phyloP scores from a whole-genome alignment of 352 stramenopile species.

The Pythium coloratum region DNA sequence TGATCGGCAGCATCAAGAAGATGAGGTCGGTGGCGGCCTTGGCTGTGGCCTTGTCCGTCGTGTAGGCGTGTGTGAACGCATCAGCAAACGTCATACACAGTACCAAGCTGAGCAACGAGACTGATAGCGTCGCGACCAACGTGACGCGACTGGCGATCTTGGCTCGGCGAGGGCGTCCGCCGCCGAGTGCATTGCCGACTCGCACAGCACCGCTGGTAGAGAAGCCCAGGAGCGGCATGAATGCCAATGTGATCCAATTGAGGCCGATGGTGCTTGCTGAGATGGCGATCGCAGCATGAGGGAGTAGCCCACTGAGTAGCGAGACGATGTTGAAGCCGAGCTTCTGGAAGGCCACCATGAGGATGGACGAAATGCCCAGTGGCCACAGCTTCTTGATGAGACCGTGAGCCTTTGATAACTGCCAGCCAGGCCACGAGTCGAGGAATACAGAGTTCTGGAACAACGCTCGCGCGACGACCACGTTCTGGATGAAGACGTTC shows the following conservation, averaged over 20 bases:
- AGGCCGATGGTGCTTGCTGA: constrained; percentile 50
- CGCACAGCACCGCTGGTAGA: constrained; percentile 51
- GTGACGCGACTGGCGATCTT: constrained; percentile 36
- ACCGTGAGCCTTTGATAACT: constrained; percentile 20
- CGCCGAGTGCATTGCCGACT: constrained; percentile 60
- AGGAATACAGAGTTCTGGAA: constrained; percentile 30
- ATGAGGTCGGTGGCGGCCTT: constrained; percentile 34
- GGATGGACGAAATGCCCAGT: constrained; percentile 42
- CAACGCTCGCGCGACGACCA: constrained; percentile 28
- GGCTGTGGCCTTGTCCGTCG: constrained; percentile 33
- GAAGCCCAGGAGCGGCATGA: constrained; percentile 51
- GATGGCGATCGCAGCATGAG: constrained; percentile 50
- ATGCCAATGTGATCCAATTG: constrained; percentile 38
- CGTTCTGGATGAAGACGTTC: constrained; percentile 30
- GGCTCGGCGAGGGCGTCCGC: constrained; percentile 44
- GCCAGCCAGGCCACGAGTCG: constrained; percentile 35
- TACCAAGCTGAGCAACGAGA: constrained; percentile 28
- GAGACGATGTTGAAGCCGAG: constrained; percentile 46
- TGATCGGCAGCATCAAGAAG: constrained; percentile 31
- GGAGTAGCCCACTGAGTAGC: constrained; percentile 49
- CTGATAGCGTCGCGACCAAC: constrained; percentile 19
- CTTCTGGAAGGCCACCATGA: constrained; percentile 49
- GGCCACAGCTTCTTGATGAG: constrained; percentile 14
- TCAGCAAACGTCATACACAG: constrained; percentile 32
- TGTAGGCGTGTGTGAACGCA: constrained; percentile 46